Base-by-base conservation (phyloP, 139 green algal genomes). In the Chlorella sorokiniana region DNA sequence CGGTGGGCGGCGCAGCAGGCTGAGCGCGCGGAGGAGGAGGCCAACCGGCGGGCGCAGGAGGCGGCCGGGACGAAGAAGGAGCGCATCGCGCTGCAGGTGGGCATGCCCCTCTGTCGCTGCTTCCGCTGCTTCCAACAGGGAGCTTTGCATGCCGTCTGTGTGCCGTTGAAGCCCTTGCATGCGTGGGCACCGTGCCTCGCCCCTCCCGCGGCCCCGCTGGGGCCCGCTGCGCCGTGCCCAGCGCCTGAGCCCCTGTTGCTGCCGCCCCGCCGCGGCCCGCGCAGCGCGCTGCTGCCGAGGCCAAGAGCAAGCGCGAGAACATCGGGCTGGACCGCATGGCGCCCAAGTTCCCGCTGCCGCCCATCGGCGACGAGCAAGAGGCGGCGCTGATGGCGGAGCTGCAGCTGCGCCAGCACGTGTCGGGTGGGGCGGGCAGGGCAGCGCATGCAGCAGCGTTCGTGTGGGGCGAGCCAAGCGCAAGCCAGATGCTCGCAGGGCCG, bases 1-100 rank as follows among this genome's bases (percentile, higher is more conserved):
- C 48, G 78, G 38, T 90, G 69, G 63, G 78, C 69, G 62, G 71
- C 83, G 79, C 48, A 63, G 40, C 69, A 79, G 79, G 48, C 52
- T 1, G 44, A 64, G 69, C 72, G 48, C 54, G 59, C n/a, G 37
- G 75, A 81, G 41, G 62, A 72, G 27, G 79, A 83, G 41, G 72
- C 63, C 38, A 51, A 61, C 14, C 38, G 59, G 59, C 62, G 42
- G 27, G 75, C 75, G 40, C 29, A 59, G 40, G 59, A n/a, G 59
- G 75, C 81, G 68, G 65, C 69, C 27, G 54, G 86, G 20, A 92
- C 87, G 20, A 88, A 88, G 74, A 91, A 89, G 78, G 45, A 83
- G 64, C 72, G 62, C 25, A 61, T 78, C 42, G 73, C 73, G 4
- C 38, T 79, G 73, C 73, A 79, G 71, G 67, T 73, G 67, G 59